A percentile compares a stretch with the other conserved stretches of the same genome.
Evolutionary conservation across 768 basidiomycete species (phyloP).

Genomic region (Lentinula boryana): DNA sequence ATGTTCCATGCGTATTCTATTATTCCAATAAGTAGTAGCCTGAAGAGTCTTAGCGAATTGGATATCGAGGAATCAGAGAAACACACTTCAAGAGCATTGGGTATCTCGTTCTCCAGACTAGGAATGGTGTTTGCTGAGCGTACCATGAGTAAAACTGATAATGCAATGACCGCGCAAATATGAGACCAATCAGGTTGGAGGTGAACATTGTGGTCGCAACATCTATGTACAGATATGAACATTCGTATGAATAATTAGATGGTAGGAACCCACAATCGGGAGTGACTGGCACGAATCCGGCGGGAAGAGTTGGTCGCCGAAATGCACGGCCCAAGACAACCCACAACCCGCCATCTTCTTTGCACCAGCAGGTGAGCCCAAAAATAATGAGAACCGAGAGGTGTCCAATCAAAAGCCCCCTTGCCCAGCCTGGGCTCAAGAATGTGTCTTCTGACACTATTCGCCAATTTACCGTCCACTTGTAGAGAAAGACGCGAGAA

Average conservation of each 20-base stretch:
- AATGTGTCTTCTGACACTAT: slow-evolving; percentile 77
- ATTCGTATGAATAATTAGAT: not conserved
- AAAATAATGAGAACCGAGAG: slow-evolving; percentile 52
- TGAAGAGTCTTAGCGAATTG: slow-evolving; percentile 21
- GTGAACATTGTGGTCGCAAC: slow-evolving; percentile 80
- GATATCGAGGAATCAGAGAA: slow-evolving; percentile 5
- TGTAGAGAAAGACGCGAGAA: slow-evolving; percentile 82
- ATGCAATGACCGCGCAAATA: slow-evolving; percentile 91
- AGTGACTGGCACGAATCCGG: slow-evolving; percentile 39
- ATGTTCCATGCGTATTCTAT: slow-evolving; percentile 89
- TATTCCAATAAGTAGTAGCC: slow-evolving; percentile 49
- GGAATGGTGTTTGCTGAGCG: slow-evolving; percentile 81
- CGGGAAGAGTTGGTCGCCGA: slow-evolving; percentile 41
- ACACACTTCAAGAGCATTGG: slow-evolving; percentile 54
- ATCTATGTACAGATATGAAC: slow-evolving; percentile 40
- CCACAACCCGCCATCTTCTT: slow-evolving; percentile 60
- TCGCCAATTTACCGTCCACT: slow-evolving; percentile 99
- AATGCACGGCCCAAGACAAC: slow-evolving; percentile 50
- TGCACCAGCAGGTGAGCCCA: slow-evolving; percentile 73
- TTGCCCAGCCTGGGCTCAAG: slow-evolving; percentile 56
- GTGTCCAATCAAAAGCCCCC: slow-evolving; percentile 62
- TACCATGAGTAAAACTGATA: slow-evolving; percentile 99
- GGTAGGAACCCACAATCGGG: slow-evolving; percentile 54
- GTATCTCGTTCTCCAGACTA: slow-evolving; percentile 70
- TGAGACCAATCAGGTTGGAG: slow-evolving; percentile 85